Conservation (phyloP, 2,329 filamentous ascomycete species). For the Ciborinia camelliae region DNA sequence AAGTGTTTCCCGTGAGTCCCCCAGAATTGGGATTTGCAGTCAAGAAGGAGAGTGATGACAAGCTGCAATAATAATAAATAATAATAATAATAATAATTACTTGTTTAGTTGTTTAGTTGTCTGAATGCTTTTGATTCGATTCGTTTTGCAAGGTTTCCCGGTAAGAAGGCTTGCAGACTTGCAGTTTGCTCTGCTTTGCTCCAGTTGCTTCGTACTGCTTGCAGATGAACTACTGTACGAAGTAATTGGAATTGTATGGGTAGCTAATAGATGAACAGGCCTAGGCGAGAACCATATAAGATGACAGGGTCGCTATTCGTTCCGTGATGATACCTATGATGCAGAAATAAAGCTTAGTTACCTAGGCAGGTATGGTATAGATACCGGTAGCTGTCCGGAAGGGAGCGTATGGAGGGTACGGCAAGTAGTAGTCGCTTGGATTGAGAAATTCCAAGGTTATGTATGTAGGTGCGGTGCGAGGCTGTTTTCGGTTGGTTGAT, state of each 20-base stretch:
- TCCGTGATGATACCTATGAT: too few relatives aligned
- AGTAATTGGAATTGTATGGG: not conserved
- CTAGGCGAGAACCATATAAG: not conserved
- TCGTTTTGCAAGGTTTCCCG: not conserved
- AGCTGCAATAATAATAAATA: too few relatives aligned
- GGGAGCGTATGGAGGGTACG: constrained; percentile 1
- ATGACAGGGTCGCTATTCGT: constrained; percentile 16
- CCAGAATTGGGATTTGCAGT: constrained; percentile 11
- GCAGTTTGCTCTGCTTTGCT: not conserved
- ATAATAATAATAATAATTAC: too few relatives aligned
- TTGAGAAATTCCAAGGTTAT: too few relatives aligned
- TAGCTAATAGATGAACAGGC: not conserved
- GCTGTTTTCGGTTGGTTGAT: not conserved
- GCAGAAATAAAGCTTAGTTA: constrained; percentile 9
- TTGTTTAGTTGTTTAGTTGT: too few relatives aligned
- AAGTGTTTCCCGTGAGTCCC: too few relatives aligned
- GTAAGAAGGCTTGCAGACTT: not conserved
- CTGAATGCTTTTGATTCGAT: too few relatives aligned
- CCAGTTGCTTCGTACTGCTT: not conserved
- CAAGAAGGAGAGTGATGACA: not conserved
- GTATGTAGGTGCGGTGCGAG: not conserved
- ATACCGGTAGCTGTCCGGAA: too few relatives aligned
- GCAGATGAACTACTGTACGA: not conserved
- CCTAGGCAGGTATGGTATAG: not conserved
- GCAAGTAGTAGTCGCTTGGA: not conserved